These are phyloP conservation scores for Strigomonas culicis DNA, from an alignment of 208 protist species.

Conservation along the genomic window DNA sequence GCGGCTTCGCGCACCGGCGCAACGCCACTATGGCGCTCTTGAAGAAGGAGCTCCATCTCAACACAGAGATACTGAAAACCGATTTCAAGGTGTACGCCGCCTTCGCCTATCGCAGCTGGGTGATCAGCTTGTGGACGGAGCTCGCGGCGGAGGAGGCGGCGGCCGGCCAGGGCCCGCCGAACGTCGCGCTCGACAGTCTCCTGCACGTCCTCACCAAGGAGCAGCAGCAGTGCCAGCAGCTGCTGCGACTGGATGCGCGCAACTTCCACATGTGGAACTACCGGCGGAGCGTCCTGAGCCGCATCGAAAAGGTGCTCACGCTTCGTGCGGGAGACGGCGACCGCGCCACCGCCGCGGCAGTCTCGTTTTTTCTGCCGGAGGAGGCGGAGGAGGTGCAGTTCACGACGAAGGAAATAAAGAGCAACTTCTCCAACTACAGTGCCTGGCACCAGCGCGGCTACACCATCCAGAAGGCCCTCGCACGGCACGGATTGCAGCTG, in stretches of 20 bases:
- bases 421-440: conserved; percentile 98
- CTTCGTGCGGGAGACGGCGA: neutral
- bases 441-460: conserved; percentile 94
- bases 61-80: conserved; percentile 44
- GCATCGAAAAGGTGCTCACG: conserved; percentile 17
- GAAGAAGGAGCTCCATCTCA: conserved; percentile 59
- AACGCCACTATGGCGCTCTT: conserved; percentile 22
- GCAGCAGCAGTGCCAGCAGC: conserved; percentile 55
- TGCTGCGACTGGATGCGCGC: conserved; percentile 80
- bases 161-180: neutral
- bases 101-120: conserved; percentile 81
- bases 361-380: conserved; percentile 22
- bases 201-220: conserved; percentile 49
- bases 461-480: conserved; percentile 34
- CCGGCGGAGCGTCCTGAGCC: conserved; percentile 49
- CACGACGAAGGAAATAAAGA: conserved; percentile 79
- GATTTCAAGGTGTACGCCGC: conserved; percentile 88
- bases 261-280: conserved; percentile 92
- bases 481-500: conserved; percentile 15
- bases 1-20: neutral
- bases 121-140: conserved; percentile 48
- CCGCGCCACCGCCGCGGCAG: neutral
- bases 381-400: conserved; percentile 76
- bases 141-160: conserved; percentile 24
- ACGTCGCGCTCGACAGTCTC: conserved; percentile 11